Evolutionary conservation across 257 asterid genomes (phyloP).

Genomic region (Jasminum sambac): DNA sequence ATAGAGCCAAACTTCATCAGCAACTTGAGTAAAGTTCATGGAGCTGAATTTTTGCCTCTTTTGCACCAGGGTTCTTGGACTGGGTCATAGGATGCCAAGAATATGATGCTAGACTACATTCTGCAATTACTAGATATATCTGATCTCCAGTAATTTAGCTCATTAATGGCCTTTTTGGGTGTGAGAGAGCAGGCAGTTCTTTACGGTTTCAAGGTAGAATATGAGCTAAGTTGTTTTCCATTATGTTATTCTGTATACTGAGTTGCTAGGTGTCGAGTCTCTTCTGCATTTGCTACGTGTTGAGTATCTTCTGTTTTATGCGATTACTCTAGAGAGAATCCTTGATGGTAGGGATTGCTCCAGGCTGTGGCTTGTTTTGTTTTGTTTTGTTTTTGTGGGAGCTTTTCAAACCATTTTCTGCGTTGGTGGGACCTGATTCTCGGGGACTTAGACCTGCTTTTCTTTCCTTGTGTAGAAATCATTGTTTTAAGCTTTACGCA

Average conservation of each 20-base stretch:
- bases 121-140: neutral
- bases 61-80: neutral
- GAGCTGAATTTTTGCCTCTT: constrained; percentile 12
- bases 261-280: neutral
- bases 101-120: neutral
- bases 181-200: neutral
- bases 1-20: constrained; percentile 47
- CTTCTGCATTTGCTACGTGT: too few relatives aligned
- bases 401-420: too few relatives aligned
- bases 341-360: too few relatives aligned
- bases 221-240: neutral
- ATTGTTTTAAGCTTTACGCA: too few relatives aligned
- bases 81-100: neutral
- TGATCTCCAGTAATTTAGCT: neutral
- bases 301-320: too few relatives aligned
- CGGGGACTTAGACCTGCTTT: too few relatives aligned
- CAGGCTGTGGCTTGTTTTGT: too few relatives aligned
- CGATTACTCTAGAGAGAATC: too few relatives aligned
- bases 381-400: too few relatives aligned
- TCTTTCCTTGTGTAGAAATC: too few relatives aligned
- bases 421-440: too few relatives aligned
- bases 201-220: neutral
- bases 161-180: neutral
- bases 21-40: constrained; percentile 33
- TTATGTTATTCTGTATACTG: neutral